phyloP scores from a whole-genome alignment of 2,329 filamentous ascomycete species.

The Alternaria arbusti region DNA sequence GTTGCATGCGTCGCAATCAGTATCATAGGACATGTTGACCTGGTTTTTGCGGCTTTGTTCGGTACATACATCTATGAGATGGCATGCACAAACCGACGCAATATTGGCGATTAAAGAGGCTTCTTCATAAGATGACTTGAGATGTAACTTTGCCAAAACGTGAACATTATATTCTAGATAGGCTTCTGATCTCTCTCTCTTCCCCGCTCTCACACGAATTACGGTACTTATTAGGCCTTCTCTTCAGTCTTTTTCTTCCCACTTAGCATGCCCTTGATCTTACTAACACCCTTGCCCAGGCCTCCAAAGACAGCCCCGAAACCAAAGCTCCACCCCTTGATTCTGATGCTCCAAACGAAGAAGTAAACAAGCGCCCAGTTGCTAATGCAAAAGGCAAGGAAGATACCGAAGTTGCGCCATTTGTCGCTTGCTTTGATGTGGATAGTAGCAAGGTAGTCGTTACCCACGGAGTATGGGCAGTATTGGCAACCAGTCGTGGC shows the following conservation, averaged over 20 bases:
- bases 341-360: slow-evolving; percentile 76
- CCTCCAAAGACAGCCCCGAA: slow-evolving; percentile 63
- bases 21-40: slow-evolving; percentile 7
- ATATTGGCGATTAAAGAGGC: not conserved
- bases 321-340: slow-evolving; percentile 74
- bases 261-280: slow-evolving; percentile 17
- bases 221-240: not conserved
- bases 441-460: slow-evolving; percentile 68
- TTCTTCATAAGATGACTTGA: not conserved
- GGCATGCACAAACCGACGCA: not conserved
- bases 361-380: slow-evolving; percentile 78
- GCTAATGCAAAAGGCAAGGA: slow-evolving; percentile 71
- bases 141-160: not conserved
- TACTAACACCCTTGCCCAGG: slow-evolving; percentile 45
- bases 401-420: slow-evolving; percentile 76
- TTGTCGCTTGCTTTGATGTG: slow-evolving; percentile 66
- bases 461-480: slow-evolving; percentile 70
- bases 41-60: not conserved
- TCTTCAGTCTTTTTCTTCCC: slow-evolving; percentile 11
- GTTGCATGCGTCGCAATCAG: slow-evolving; percentile 17
- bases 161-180: not conserved
- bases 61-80: not conserved
- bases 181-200: not conserved
- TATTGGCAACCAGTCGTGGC: slow-evolving; percentile 69
- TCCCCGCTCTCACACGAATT: not conserved